Conservation (phyloP, 768 basidiomycete species). For the Mycena venus region DNA sequence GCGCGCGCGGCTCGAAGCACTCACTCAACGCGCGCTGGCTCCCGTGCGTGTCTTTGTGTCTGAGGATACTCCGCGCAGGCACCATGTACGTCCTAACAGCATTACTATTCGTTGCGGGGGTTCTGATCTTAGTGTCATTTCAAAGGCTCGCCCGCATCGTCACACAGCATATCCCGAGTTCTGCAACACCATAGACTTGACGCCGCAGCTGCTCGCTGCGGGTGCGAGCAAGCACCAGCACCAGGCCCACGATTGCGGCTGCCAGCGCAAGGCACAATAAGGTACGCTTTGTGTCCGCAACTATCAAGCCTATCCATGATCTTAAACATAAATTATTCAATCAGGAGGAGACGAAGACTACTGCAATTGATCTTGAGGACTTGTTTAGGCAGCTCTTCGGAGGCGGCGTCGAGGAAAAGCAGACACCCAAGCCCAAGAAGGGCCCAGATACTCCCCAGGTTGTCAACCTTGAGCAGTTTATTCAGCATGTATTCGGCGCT, state of each 20-base stretch:
- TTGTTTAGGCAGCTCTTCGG: constrained; percentile 16
- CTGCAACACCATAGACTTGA: constrained; percentile 1
- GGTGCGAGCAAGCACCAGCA: neutral
- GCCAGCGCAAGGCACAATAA: neutral
- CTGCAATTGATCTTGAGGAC: neutral
- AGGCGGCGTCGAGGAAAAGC: neutral
- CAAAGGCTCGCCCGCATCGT: constrained; percentile 12
- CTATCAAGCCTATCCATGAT: neutral
- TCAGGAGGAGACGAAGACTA: neutral
- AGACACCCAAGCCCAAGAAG: neutral
- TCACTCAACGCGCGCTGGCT: constrained; percentile 6
- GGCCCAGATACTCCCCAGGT: neutral
- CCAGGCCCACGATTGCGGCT: neutral
- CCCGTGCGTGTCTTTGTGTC: constrained; percentile 6
- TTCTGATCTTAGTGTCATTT: neutral
- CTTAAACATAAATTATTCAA: neutral
- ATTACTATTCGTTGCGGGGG: neutral
- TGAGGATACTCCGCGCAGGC: neutral
- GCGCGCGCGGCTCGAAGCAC: constrained; percentile 13
- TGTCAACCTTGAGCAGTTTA: neutral
- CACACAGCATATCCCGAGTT: neutral
- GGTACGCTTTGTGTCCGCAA: neutral
- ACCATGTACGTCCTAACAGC: constrained; percentile 15
- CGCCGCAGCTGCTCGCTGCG: too few species aligned
- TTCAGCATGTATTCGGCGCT: constrained; percentile 2